Base-by-base conservation (phyloP, 2,329 filamentous ascomycete genomes). In the Colletotrichum aenigma region DNA sequence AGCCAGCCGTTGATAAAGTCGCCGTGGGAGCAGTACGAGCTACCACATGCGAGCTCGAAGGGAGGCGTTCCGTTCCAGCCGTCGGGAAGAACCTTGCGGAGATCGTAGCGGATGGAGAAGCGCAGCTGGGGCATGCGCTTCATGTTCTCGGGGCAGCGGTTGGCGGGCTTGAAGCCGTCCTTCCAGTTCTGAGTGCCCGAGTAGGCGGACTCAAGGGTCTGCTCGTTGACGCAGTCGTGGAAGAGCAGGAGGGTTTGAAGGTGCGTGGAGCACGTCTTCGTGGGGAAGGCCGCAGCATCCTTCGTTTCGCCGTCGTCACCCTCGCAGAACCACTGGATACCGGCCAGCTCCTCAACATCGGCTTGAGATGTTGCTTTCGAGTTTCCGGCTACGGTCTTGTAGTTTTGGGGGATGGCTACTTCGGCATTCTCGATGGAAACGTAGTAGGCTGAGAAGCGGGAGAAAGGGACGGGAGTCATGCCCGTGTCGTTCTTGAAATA, bases 1-100 rank as follows among this genome's bases (percentile, higher is more conserved):
- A 84, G 81, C 87, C 87, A 89, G 7, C 83, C 87, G 52, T 88
- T 88, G 79, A 89, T 87, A 67, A 88, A 88, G 77, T 88, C 87
- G 5, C 87, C 86, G 77, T 88, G 87, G 4, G 81, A 82, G 82
- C 85, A 86, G 78, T 82, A 88, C 0, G 84, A 83, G n/a, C 79
- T 78, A 1, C 85, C 85, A 71, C 83, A 87, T 0, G 87, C 82
- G 1, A 88, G 82, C 81, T 87, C 84, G 26, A 88, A 77, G 1
- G 87, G 87, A 1, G 87, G 83, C 0, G 80, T 81, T 56, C 87
- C 87, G 43, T 76, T 82, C 87, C 87, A 89, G 24, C 87, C 87
- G 58, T 85, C 80, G 4, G 87, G 85, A 6, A 88, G 78, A 1
- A 80, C 81, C 61, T 84, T 84, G 71, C 86, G 84, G 7, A 87